A percentile compares a stretch with the other conserved stretches of the same genome.
Conservation (phyloP, 257 asterid species). For the Primulina eburnea region DNA sequence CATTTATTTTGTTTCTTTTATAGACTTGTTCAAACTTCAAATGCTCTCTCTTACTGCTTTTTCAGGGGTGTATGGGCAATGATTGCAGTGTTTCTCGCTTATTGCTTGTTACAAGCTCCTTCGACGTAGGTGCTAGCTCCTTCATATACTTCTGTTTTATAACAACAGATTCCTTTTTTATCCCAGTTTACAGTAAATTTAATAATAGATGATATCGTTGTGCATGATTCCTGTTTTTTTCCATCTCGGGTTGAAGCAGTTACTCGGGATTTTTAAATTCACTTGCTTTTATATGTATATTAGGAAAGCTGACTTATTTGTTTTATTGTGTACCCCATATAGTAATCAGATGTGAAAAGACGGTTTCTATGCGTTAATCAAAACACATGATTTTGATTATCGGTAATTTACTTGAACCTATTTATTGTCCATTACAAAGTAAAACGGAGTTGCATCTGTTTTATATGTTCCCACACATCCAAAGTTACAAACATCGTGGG, state of each 20-base stretch:
- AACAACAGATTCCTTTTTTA: neutral
- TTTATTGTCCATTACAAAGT: neutral
- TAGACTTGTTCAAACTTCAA: constrained; percentile 20
- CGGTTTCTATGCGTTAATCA: neutral
- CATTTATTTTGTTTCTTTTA: neutral
- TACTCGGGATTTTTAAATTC: neutral
- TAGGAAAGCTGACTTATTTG: neutral
- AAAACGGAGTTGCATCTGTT: neutral
- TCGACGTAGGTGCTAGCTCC: constrained; percentile 66
- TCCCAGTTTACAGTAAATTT: neutral
- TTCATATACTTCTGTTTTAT: neutral
- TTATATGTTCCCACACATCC: neutral
- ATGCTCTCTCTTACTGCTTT: constrained; percentile 27
- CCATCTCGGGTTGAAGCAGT: neutral
- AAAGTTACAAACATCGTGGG: neutral
- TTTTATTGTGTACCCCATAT: neutral
- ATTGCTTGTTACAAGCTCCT: constrained; percentile 96
- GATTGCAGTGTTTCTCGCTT: constrained; percentile 89
- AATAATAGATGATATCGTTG: neutral
- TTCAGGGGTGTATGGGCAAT: constrained; percentile 93
- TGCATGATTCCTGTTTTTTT: neutral
- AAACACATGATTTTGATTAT: neutral
- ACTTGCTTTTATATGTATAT: neutral
- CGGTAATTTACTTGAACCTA: neutral
- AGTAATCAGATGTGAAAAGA: neutral